Conservation (phyloP, 2,329 filamentous ascomycete species). For the Macrophomina pseudophaseolina region DNA sequence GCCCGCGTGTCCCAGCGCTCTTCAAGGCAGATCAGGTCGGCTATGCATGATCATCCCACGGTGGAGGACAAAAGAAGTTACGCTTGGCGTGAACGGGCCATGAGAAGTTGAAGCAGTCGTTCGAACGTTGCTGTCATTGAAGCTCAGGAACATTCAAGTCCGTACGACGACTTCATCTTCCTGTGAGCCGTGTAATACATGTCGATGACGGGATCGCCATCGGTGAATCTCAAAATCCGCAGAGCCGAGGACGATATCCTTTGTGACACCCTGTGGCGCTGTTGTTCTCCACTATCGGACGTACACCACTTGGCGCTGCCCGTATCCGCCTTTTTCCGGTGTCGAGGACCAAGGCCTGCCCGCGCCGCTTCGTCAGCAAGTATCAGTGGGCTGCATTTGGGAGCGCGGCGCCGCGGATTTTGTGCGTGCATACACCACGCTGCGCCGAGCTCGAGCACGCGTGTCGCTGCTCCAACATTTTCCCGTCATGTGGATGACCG, state of each 20-base stretch:
- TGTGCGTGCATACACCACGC: conserved; percentile 7
- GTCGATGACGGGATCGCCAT: no score
- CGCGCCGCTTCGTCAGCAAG: not conserved
- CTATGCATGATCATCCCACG: not conserved
- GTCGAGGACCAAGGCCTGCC: not conserved
- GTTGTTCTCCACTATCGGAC: conserved; percentile 16
- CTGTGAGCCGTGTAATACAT: no score
- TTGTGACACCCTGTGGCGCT: not conserved
- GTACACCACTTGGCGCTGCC: conserved; percentile 9
- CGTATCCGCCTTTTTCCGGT: conserved; percentile 18
- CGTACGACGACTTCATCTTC: no score
- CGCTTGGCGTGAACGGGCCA: no score
- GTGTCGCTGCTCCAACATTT: not conserved
- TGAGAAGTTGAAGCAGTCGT: no score
- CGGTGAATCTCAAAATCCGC: no score
- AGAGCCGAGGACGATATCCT: no score
- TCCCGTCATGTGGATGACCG: conserved; percentile 11
- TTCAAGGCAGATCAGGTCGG: conserved; percentile 19
- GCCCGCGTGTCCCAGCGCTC: not conserved
- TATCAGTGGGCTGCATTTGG: conserved; percentile 2
- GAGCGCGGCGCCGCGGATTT: conserved; percentile 1
- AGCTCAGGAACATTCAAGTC: no score
- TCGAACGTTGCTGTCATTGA: no score
- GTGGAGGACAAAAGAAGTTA: no score
- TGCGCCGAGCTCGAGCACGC: not conserved